Evolutionary conservation across 1,284 basidiomycete genomes (phyloP).

Genomic region (Flammula alnicola): DNA sequence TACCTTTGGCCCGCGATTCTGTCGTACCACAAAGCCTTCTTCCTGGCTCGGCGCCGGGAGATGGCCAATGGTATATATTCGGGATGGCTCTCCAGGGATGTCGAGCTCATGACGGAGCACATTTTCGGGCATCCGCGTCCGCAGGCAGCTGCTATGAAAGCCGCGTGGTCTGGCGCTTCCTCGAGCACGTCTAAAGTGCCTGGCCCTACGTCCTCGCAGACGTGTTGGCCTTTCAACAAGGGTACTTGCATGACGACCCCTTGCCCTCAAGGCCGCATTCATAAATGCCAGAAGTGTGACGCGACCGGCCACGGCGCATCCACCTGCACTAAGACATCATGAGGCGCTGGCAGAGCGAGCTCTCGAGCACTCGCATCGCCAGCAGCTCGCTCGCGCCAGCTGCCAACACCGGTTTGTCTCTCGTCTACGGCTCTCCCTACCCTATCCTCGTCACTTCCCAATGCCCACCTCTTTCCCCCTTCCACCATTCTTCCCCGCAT

Average conservation of each 20-base stretch:
- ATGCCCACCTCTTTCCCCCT: neutral
- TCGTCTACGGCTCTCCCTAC: neutral
- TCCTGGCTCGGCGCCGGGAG: neutral
- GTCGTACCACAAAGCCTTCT: conserved; percentile 1
- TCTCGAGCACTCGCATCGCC: neutral
- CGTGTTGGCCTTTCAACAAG: neutral
- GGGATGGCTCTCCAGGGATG: neutral
- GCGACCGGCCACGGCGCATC: neutral
- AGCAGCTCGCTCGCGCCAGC: neutral
- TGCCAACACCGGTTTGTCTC: neutral
- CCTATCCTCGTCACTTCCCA: neutral
- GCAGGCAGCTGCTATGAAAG: neutral
- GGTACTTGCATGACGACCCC: neutral
- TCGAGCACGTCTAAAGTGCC: neutral
- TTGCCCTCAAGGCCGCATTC: neutral
- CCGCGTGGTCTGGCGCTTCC: neutral
- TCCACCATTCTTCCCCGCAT: neutral
- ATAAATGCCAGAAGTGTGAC: neutral
- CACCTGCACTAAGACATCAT: neutral
- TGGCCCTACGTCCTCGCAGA: neutral
- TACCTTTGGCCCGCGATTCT: neutral
- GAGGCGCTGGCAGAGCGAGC: neutral
- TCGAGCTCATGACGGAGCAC: neutral
- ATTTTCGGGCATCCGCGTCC: neutral
- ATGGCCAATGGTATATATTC: neutral